phyloP scores from a whole-genome alignment of 305 asterid species.

The Euphrasia arctica region DNA sequence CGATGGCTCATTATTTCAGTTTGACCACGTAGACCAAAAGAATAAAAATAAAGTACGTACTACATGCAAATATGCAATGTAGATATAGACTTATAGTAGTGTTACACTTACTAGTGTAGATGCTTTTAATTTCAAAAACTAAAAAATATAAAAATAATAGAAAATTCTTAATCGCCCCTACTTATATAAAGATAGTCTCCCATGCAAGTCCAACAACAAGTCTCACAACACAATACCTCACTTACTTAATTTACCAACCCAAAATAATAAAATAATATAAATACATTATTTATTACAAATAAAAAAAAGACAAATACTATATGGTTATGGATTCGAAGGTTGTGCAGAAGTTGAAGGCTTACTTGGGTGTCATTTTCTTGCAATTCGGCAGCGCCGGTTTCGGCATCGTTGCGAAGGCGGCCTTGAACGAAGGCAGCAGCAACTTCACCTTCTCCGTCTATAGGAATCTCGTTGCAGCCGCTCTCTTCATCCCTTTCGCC shows the following conservation, averaged over 20 bases:
- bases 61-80: too few species aligned
- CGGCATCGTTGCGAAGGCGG: conserved; percentile 49
- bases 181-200: background rate
- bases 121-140: too few species aligned
- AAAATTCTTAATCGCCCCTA: too few species aligned
- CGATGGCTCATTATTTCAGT: background rate
- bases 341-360: conserved; percentile 35
- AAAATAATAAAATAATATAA: too few species aligned
- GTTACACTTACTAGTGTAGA: too few species aligned
- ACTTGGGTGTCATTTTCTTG: conserved; percentile 47
- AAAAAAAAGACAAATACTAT: background rate
- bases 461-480: conserved; percentile 60
- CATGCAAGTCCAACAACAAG: background rate
- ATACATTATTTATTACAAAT: too few species aligned
- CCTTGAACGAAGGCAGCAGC: conserved; percentile 68
- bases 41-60: too few species aligned
- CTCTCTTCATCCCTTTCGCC: conserved; percentile 62
- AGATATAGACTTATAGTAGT: too few species aligned
- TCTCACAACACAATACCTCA: background rate
- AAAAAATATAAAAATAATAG: too few species aligned
- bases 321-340: conserved; percentile 1
- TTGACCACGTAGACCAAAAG: background rate
- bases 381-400: conserved; percentile 67
- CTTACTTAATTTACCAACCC: background rate
- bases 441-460: conserved; percentile 65